Conservation (phyloP, 768 basidiomycete genomes). For the Serpula lacrymans region DNA sequence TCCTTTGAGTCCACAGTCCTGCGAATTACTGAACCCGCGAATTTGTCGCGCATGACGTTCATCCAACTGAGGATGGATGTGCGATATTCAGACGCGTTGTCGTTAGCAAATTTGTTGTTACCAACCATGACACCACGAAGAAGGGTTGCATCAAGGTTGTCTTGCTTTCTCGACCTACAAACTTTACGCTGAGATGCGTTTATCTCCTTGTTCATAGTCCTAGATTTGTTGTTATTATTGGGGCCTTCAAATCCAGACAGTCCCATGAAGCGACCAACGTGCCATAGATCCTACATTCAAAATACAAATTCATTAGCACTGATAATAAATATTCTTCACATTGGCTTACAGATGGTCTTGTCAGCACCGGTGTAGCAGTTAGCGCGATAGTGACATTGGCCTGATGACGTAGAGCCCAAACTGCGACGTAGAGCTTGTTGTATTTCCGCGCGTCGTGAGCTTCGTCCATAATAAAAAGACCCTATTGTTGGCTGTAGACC, state of each 20-base stretch:
- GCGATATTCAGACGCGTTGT: too few species aligned
- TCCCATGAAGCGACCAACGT: background rate
- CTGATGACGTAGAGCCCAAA: background rate
- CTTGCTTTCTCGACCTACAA: background rate
- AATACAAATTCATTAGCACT: background rate
- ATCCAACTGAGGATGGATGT: too few species aligned
- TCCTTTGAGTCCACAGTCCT: slow-evolving; percentile 3
- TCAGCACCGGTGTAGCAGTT: background rate
- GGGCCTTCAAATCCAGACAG: background rate
- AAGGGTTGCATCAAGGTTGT: too few species aligned
- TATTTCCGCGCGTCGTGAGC: background rate
- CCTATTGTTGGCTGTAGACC: background rate
- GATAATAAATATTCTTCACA: background rate
- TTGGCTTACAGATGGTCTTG: background rate
- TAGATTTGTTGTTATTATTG: background rate
- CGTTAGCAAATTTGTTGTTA: too few species aligned
- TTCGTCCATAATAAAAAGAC: background rate
- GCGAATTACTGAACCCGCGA: slow-evolving; percentile 3
- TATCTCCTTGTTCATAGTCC: background rate
- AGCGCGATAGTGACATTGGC: background rate
- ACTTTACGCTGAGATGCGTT: background rate
- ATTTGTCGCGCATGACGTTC: slow-evolving; percentile 4
- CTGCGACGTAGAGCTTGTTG: background rate
- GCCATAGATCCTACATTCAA: background rate
- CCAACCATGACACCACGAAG: too few species aligned